Conservation (phyloP, 805 yeast genomes). For the Teunomyces stri region DNA sequence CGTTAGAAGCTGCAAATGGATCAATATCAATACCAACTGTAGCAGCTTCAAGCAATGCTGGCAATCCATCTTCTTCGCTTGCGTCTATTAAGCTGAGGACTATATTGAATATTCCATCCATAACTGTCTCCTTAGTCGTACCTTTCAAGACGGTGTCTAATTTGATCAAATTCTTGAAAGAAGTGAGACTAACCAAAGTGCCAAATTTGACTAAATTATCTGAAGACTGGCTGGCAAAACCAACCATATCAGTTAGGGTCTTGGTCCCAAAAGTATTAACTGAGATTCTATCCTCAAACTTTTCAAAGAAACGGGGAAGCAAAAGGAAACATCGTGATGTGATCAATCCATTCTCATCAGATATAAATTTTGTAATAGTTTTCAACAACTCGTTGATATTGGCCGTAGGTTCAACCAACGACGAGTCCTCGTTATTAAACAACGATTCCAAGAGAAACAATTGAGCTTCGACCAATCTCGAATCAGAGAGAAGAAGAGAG, state of each 20-base stretch:
- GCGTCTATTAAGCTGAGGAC: slow-evolving; percentile 50
- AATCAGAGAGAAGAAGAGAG: slow-evolving; percentile 8
- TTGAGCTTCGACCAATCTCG: slow-evolving; percentile 40
- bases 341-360: slow-evolving; percentile 33
- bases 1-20: slow-evolving; percentile 22
- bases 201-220: slow-evolving; percentile 25
- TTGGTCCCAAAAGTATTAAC: slow-evolving; percentile 30
- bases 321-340: slow-evolving; percentile 48
- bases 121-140: slow-evolving; percentile 16
- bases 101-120: slow-evolving; percentile 35
- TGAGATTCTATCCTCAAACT: slow-evolving; percentile 39
- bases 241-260: slow-evolving; percentile 26
- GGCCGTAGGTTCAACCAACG: slow-evolving; percentile 7
- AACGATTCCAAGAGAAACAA: slow-evolving; percentile 40
- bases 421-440: slow-evolving; percentile 40
- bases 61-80: slow-evolving; percentile 78
- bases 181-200: slow-evolving; percentile 52
- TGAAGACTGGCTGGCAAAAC: slow-evolving; percentile 16
- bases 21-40: slow-evolving; percentile 49
- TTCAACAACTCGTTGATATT: slow-evolving; percentile 10
- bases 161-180: slow-evolving; percentile 37
- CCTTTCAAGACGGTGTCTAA: slow-evolving; percentile 10
- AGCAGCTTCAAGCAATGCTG: slow-evolving; percentile 70
- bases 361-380: slow-evolving; percentile 6
- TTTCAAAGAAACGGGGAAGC: slow-evolving; percentile 57